phyloP scores from a whole-genome alignment of 768 basidiomycete species.

The Russula abietina region DNA sequence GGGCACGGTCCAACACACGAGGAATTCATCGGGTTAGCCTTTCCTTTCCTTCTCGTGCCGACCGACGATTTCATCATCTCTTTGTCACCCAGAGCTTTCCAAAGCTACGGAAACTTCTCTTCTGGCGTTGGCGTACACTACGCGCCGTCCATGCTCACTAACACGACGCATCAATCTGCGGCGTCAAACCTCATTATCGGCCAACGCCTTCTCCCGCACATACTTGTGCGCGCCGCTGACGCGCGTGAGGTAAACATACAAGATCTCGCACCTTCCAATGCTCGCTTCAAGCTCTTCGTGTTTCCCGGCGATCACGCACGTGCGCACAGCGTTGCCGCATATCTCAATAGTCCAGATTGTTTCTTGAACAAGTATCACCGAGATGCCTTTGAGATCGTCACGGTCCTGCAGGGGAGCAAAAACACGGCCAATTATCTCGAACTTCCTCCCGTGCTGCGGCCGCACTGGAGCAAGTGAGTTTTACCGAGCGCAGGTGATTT shows the following conservation, averaged over 20 bases:
- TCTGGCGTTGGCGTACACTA: slow-evolving; percentile 50
- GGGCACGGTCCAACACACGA: slow-evolving; percentile 44
- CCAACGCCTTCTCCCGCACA: slow-evolving; percentile 46
- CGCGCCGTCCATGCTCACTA: slow-evolving; percentile 36
- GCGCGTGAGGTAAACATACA: slow-evolving; percentile 44
- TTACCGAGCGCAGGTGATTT: too few relatives aligned
- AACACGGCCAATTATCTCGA: slow-evolving; percentile 31
- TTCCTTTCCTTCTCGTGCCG: neutral
- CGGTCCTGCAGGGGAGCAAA: slow-evolving; percentile 32
- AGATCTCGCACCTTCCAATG: slow-evolving; percentile 43
- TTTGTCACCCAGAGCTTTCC: slow-evolving; percentile 35
- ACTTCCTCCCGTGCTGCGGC: slow-evolving; percentile 33
- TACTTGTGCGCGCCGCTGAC: slow-evolving; percentile 43
- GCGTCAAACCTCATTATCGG: slow-evolving; percentile 42
- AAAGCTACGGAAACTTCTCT: slow-evolving; percentile 41
- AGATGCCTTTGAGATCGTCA: slow-evolving; percentile 31
- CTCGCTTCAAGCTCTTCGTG: slow-evolving; percentile 44
- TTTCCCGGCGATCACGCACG: slow-evolving; percentile 33
- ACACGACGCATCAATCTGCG: slow-evolving; percentile 32
- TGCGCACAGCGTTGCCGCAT: slow-evolving; percentile 29
- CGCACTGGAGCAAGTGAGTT: slow-evolving; percentile 41
- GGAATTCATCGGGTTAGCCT: slow-evolving; percentile 40
- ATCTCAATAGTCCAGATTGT: slow-evolving; percentile 28
- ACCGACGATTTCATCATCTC: neutral
- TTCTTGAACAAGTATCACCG: slow-evolving; percentile 27